These are phyloP conservation scores for Colletotrichum salicis DNA, from an alignment of 2,329 filamentous ascomycete species.

Conservation along the genomic window DNA sequence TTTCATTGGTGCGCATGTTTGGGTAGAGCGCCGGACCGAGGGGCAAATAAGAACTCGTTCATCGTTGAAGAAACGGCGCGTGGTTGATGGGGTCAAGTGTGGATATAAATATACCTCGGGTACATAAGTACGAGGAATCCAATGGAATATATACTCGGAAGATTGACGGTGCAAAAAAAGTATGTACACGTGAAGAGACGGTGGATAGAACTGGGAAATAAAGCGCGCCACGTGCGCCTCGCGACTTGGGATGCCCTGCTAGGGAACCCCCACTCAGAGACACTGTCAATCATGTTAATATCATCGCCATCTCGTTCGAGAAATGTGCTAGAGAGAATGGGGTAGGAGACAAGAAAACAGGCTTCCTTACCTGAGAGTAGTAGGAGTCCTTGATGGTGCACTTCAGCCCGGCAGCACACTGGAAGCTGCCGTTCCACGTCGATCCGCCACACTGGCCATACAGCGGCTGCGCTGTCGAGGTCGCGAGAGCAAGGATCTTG, in stretches of 20 bases:
- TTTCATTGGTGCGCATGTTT: slow-evolving; percentile 30
- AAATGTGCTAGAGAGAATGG: background rate
- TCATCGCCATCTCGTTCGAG: background rate
- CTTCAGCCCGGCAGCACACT: slow-evolving; percentile 35
- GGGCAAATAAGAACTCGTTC: background rate
- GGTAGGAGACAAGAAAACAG: background rate
- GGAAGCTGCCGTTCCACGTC: slow-evolving; percentile 39
- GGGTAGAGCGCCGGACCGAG: background rate
- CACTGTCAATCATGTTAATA: slow-evolving; percentile 20
- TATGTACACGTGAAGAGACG: slow-evolving; percentile 8
- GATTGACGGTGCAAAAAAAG: background rate
- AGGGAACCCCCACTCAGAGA: background rate
- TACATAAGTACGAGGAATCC: background rate
- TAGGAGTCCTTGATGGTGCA: slow-evolving; percentile 37
- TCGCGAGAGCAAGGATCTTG: slow-evolving; percentile 36
- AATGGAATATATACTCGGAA: slow-evolving; percentile 11
- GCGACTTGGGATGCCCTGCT: background rate
- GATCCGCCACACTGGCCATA: slow-evolving; percentile 39
- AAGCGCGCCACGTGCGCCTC: background rate
- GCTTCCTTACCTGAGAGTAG: slow-evolving; percentile 32
- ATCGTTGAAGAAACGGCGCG: background rate
- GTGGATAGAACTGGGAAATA: background rate
- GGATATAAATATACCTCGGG: background rate
- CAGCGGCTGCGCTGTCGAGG: slow-evolving; percentile 17
- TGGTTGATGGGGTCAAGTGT: background rate